phyloP scores from a whole-genome alignment of 495 filamentous ascomycete species.

The Aspergillus ellipticus region DNA sequence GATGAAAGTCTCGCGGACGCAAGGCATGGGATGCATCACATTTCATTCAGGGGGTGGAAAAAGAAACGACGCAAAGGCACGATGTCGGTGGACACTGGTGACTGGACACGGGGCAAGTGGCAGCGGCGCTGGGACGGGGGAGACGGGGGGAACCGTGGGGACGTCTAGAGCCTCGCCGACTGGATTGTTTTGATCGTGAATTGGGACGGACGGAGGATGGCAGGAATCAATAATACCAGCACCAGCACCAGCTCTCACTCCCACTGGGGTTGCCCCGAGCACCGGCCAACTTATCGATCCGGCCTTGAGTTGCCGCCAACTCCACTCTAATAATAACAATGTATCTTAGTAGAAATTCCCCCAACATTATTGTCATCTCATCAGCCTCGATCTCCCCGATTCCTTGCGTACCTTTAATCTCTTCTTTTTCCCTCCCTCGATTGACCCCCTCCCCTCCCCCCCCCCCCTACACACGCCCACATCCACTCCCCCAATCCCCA shows the following conservation, averaged over 20 bases:
- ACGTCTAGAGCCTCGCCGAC: too few relatives aligned
- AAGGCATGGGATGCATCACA: conserved; percentile 1
- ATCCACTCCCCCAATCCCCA: not conserved
- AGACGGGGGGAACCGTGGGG: not conserved
- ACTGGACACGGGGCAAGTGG: too few relatives aligned
- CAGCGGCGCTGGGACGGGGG: not conserved
- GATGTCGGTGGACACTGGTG: not conserved
- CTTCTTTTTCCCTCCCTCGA: not conserved
- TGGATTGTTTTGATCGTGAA: too few relatives aligned
- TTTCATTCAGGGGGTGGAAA: not conserved
- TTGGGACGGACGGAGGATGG: too few relatives aligned
- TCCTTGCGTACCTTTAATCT: not conserved
- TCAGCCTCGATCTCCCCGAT: not conserved
- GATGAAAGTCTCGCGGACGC: not conserved
- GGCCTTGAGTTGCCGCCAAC: not conserved
- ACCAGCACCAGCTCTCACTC: too few relatives aligned
- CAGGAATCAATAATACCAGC: too few relatives aligned
- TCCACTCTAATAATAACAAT: not conserved
- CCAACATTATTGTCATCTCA: not conserved
- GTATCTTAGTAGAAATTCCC: not conserved
- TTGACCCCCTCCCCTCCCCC: not conserved
- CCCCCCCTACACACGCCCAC: not conserved
- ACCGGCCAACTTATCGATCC: conserved; percentile 7
- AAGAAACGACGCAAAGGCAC: not conserved
- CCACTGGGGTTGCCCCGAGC: conserved; percentile 20